phyloP scores from a whole-genome alignment of 306 rosid genomes.

The Cicer bijugum region DNA sequence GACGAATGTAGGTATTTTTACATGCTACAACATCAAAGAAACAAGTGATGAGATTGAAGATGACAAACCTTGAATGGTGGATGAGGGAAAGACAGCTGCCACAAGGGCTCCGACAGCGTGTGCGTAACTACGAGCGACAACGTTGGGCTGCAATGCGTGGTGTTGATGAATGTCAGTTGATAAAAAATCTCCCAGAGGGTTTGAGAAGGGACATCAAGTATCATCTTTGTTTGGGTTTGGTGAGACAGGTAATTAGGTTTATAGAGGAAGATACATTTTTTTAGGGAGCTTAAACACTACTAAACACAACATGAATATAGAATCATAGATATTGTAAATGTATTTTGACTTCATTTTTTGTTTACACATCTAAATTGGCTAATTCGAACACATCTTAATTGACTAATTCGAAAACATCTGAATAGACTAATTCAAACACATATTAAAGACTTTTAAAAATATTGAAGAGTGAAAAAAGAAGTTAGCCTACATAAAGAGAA shows the following conservation, averaged over 20 bases:
- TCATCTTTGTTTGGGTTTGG: conserved; percentile 89
- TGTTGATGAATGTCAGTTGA: conserved; percentile 83
- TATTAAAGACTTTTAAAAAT: too few relatives aligned
- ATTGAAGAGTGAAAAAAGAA: too few relatives aligned
- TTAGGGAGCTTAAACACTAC: too few relatives aligned
- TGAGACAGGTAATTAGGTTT: conserved; percentile 62
- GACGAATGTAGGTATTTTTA: conserved; percentile 69
- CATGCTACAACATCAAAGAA: conserved; percentile 93
- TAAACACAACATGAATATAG: too few relatives aligned
- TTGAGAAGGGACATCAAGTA: conserved; percentile 91
- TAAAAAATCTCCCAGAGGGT: conserved; percentile 81
- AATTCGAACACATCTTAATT: too few relatives aligned
- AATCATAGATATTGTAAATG: too few relatives aligned
- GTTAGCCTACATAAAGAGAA: too few relatives aligned
- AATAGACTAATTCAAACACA: too few relatives aligned
- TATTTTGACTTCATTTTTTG: too few relatives aligned
- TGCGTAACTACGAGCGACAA: conserved; percentile 84
- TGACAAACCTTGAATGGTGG: conserved; percentile 98
- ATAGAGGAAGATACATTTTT: too few relatives aligned
- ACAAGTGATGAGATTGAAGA: conserved; percentile 85
- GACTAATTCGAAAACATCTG: too few relatives aligned
- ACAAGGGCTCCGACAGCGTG: conserved; percentile 71
- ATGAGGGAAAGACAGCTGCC: conserved; percentile 88
- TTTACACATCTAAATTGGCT: too few relatives aligned
- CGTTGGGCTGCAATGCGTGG: conserved; percentile 95